Percentiles rank a stretch among this genome's conserved stretches.
Conservation (phyloP, 176 grass and related monocot genomes). For the Carex scoparia region DNA sequence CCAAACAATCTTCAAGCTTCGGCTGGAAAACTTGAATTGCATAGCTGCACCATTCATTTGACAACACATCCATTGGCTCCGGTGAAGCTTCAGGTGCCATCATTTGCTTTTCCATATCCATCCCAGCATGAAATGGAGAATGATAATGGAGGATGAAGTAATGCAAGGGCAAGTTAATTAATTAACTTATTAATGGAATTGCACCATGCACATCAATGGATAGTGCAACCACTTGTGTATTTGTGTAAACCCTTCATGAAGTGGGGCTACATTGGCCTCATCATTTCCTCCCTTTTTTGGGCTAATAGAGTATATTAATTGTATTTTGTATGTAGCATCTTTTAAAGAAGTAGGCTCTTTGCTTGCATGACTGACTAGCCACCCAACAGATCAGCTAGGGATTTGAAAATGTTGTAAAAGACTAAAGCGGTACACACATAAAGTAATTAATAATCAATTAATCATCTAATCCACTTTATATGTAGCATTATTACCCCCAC, state of each 20-base stretch:
- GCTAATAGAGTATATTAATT: constrained; percentile 11
- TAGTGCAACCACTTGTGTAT: constrained; percentile 13
- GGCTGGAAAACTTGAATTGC: constrained; percentile 67
- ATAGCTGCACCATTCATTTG: constrained; percentile 79
- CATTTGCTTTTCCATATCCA: constrained; percentile 41
- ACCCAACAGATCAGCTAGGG: constrained; percentile 31
- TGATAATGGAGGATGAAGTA: not conserved
- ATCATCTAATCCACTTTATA: constrained; percentile 12
- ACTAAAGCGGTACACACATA: not conserved
- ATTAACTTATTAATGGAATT: not conserved
- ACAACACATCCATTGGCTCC: constrained; percentile 59
- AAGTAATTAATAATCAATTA: constrained; percentile 27
- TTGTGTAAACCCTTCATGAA: constrained; percentile 10
- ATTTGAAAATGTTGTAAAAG: constrained; percentile 24
- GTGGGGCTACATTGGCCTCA: constrained; percentile 13
- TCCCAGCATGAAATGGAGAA: constrained; percentile 1
- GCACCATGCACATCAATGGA: constrained; percentile 22
- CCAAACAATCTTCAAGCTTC: constrained; percentile 36
- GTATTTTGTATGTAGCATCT: constrained; percentile 5
- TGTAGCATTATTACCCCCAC: constrained; percentile 15
- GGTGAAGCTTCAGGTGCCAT: constrained; percentile 11
- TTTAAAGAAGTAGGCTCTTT: constrained; percentile 10
- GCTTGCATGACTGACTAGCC: constrained; percentile 19
- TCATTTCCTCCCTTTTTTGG: constrained; percentile 4
- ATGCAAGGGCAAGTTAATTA: not conserved